phyloP scores from a whole-genome alignment of 768 basidiomycete genomes.

The Suillus alpinus region DNA sequence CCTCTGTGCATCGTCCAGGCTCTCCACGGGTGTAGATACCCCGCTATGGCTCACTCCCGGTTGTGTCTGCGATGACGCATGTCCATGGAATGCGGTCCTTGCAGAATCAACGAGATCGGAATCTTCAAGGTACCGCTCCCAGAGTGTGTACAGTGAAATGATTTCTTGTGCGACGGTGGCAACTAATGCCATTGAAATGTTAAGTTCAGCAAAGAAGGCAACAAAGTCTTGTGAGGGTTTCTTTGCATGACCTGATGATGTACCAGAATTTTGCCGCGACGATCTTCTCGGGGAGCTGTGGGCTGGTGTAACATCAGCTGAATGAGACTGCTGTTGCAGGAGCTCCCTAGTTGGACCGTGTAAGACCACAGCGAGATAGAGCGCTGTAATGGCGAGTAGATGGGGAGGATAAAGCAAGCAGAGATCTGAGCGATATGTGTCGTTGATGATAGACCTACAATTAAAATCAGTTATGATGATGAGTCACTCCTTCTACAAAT shows the following conservation, averaged over 20 bases:
- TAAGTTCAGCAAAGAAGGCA: constrained; percentile 80
- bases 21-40: constrained; percentile 27
- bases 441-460: constrained; percentile 91
- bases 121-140: constrained; percentile 81
- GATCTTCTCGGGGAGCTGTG: constrained; percentile 52
- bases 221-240: constrained; percentile 63
- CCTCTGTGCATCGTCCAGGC: constrained; percentile 17
- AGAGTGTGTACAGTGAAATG: constrained; percentile 82
- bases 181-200: constrained; percentile 79
- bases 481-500: not conserved
- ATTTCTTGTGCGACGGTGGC: constrained; percentile 90
- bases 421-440: constrained; percentile 90
- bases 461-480: constrained; percentile 2
- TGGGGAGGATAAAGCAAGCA: constrained; percentile 96
- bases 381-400: constrained; percentile 86
- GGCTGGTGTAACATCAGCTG: constrained; percentile 18
- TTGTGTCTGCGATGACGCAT: constrained; percentile 10
- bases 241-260: constrained; percentile 24
- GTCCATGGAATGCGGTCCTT: constrained; percentile 16
- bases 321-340: constrained; percentile 38
- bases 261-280: constrained; percentile 42
- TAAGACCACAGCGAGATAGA: constrained; percentile 84
- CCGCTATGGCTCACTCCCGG: constrained; percentile 23
- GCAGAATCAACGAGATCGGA: constrained; percentile 34
- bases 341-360: constrained; percentile 55